A percentile compares a stretch with the other conserved stretches of the same genome.
Conservation (phyloP, 139 green algal genomes). For the Tetraselmis chui region DNA sequence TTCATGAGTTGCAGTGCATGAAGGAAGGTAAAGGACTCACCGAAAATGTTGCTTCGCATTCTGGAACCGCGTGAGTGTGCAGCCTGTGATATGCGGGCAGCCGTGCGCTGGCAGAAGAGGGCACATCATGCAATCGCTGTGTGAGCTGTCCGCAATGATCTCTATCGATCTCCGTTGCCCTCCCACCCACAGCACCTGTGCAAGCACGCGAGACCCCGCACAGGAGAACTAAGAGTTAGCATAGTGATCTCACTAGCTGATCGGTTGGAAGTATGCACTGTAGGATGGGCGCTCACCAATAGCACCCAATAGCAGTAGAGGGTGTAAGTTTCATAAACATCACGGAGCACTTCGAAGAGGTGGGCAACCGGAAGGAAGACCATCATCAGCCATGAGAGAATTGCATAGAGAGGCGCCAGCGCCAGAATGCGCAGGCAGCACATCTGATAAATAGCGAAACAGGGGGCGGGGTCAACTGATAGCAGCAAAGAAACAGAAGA, state of each 20-base stretch:
- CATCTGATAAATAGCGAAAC: background rate
- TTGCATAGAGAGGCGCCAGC: conserved; percentile 10
- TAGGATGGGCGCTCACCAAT: background rate
- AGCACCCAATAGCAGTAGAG: conserved; percentile 17
- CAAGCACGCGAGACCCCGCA: too few relatives aligned
- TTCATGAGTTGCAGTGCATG: too few relatives aligned
- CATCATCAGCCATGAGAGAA: conserved; percentile 12
- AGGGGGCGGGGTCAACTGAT: background rate
- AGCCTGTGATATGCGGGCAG: background rate
- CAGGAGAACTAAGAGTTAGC: too few relatives aligned
- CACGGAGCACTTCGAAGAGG: conserved; percentile 7
- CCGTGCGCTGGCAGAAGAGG: conserved; percentile 4
- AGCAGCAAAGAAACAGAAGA: background rate
- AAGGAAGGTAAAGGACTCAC: too few relatives aligned
- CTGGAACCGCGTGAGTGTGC: background rate
- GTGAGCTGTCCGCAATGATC: background rate
- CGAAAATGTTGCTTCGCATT: background rate
- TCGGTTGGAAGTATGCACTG: background rate
- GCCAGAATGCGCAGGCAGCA: conserved; percentile 17
- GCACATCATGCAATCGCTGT: conserved; percentile 4
- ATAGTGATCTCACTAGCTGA: too few relatives aligned
- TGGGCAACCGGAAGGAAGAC: conserved; percentile 6
- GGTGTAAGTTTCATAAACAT: conserved; percentile 10
- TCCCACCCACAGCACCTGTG: conserved; percentile 9
- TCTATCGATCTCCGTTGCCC: conserved; percentile 9